Conservation (phyloP, 768 basidiomycete genomes). For the Boletus sp. region DNA sequence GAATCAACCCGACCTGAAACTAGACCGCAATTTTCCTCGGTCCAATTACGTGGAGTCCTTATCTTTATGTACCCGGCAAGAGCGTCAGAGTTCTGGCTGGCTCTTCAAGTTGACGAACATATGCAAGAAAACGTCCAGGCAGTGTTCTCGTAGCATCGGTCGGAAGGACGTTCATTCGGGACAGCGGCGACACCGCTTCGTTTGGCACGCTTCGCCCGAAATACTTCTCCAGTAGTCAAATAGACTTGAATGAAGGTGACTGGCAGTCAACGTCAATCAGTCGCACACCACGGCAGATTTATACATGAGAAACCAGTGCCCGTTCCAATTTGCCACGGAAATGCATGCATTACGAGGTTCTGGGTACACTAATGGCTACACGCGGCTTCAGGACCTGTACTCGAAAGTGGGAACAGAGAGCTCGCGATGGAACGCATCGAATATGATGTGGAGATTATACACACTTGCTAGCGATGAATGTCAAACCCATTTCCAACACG, state of each 20-base stretch:
- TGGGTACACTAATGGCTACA: conserved; percentile 14
- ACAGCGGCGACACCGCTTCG: too few relatives aligned
- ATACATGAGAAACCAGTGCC: not conserved
- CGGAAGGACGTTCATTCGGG: too few relatives aligned
- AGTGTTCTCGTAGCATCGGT: not conserved
- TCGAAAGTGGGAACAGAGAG: not conserved
- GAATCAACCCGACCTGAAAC: not conserved
- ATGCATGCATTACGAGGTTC: conserved; percentile 4
- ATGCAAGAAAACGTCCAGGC: not conserved
- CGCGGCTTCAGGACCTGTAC: not conserved
- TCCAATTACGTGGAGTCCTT: not conserved
- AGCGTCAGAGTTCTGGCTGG: too few relatives aligned
- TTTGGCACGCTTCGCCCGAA: not conserved
- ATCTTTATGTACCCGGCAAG: conserved; percentile 6
- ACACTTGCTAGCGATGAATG: conserved; percentile 2
- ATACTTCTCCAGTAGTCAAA: not conserved
- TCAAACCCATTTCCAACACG: conserved; percentile 7
- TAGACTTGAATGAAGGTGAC: not conserved
- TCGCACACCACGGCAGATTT: not conserved
- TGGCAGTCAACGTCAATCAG: not conserved
- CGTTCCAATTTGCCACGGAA: not conserved
- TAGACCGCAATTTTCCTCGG: not conserved
- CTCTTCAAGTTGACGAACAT: too few relatives aligned
- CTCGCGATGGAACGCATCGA: not conserved
- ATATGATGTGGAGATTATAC: conserved; percentile 1